A percentile compares a stretch with the other conserved stretches of the same genome.
Evolutionary conservation across 441 rosid species (phyloP).

Genomic region (Geranium incanum): DNA sequence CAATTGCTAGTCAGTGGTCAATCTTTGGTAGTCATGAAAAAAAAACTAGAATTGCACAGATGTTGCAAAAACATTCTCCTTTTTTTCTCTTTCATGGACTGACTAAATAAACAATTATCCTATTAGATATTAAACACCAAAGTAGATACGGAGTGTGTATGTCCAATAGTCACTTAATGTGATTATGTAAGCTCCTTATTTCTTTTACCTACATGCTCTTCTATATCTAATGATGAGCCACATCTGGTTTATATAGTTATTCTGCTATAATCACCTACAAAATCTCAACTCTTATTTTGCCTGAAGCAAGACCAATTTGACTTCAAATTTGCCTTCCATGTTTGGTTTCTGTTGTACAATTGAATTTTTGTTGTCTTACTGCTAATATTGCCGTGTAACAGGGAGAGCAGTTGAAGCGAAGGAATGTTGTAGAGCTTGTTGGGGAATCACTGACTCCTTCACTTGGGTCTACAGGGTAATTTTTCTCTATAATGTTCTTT

Average conservation of each 20-base stretch:
- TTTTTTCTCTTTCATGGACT: neutral
- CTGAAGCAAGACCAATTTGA: neutral
- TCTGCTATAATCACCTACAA: neutral
- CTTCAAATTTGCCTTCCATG: neutral
- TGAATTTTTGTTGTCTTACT: neutral
- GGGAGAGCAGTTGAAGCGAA: conserved; percentile 83
- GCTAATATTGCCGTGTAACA: conserved; percentile 19
- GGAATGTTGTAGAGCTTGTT: conserved; percentile 38
- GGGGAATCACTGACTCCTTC: conserved; percentile 44
- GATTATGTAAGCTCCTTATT: neutral
- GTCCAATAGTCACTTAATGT: neutral
- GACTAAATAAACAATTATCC: neutral
- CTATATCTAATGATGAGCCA: neutral
- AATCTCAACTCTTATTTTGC: neutral
- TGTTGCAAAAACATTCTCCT: neutral
- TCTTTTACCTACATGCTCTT: neutral
- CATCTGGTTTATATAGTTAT: neutral
- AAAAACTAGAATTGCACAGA: neutral
- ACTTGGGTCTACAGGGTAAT: conserved; percentile 39
- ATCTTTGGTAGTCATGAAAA: neutral
- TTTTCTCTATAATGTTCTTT: neutral
- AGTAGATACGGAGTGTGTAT: neutral
- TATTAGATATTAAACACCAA: neutral
- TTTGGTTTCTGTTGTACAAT: neutral
- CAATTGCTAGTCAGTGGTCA: conserved; percentile 2